phyloP scores from a whole-genome alignment of 2,329 filamentous ascomycete species.

The Aspergillus novofumigatus region DNA sequence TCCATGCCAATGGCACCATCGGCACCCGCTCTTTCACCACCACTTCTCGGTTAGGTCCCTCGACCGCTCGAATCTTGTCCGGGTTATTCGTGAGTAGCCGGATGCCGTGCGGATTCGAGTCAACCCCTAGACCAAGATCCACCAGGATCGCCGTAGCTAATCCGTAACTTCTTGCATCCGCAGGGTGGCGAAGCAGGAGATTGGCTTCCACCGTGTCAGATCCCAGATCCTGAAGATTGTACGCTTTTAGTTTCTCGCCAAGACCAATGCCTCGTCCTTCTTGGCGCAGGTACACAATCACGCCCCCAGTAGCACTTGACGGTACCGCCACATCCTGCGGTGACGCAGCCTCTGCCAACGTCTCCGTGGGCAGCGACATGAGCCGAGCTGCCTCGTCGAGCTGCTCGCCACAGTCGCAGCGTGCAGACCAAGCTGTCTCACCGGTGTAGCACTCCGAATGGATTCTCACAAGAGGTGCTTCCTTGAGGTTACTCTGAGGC shows the following conservation, averaged over 20 bases:
- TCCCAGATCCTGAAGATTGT: conserved; percentile 93
- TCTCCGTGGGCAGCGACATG: conserved; percentile 66
- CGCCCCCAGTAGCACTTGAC: conserved; percentile 64
- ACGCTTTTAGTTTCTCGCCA: conserved; percentile 93
- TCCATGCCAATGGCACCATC: conserved; percentile 95
- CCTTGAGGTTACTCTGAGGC: conserved; percentile 15
- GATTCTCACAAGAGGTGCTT: conserved; percentile 78
- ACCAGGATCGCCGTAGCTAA: conserved; percentile 92
- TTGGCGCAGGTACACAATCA: conserved; percentile 93
- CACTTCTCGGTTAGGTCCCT: conserved; percentile 84
- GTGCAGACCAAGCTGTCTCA: conserved; percentile 95
- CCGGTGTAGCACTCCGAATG: conserved; percentile 98
- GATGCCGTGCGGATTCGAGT: conserved; percentile 60
- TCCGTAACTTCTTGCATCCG: conserved; percentile 91
- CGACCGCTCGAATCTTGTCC: conserved; percentile 90
- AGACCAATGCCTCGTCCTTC: conserved; percentile 94
- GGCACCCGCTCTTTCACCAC: conserved; percentile 84
- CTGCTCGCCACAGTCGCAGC: conserved; percentile 97
- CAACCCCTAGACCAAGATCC: conserved; percentile 69
- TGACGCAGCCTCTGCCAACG: conserved; percentile 25
- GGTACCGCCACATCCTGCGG: conserved; percentile 30
- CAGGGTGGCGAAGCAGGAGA: conserved; percentile 81
- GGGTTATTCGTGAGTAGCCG: conserved; percentile 92
- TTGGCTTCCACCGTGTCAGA: conserved; percentile 99
- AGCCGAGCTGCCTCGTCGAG: conserved; percentile 91